Evolutionary conservation across 495 filamentous ascomycete genomes (phyloP).

Genomic region (Coniosporium apollinis): DNA sequence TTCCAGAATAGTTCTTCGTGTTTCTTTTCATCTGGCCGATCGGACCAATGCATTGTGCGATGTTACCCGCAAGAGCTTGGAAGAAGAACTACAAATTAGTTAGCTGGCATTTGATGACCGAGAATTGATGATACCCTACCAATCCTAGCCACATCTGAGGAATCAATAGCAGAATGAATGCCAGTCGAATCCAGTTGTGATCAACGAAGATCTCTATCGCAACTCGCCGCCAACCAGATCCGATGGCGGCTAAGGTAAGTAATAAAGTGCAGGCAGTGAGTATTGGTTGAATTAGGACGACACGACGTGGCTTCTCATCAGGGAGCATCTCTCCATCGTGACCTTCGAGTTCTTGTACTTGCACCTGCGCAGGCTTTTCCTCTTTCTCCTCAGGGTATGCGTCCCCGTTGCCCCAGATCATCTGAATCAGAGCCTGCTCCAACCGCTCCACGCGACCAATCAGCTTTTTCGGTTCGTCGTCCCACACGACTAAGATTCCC

Average conservation of each 20-base stretch:
- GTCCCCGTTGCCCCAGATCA: conserved; percentile 33
- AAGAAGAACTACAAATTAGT: conserved; percentile 37
- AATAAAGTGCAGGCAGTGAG: conserved; percentile 33
- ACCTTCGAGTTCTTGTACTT: conserved; percentile 18
- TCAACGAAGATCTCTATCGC: conserved; percentile 37
- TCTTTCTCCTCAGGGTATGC: conserved; percentile 17
- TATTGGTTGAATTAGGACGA: conserved; percentile 33
- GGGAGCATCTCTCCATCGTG: conserved; percentile 25
- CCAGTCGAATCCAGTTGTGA: conserved; percentile 28
- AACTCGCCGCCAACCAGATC: conserved; percentile 36
- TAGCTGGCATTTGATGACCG: conserved; percentile 1
- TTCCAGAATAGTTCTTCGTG: conserved; percentile 44
- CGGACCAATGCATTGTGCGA: conserved; percentile 43
- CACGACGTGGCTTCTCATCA: conserved; percentile 25
- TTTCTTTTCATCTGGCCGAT: conserved; percentile 38
- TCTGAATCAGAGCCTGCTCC: conserved; percentile 34
- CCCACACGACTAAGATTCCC: conserved; percentile 47
- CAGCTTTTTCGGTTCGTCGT: conserved; percentile 41
- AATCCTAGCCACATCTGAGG: conserved; percentile 40
- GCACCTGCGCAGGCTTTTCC: conserved; percentile 16
- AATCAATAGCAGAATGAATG: conserved; percentile 29
- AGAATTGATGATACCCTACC: conserved; percentile 21
- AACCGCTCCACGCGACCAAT: conserved; percentile 32
- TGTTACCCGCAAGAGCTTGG: conserved; percentile 36
- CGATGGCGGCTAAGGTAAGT: conserved; percentile 35